These are phyloP conservation scores for Shiraia sp. DNA, from an alignment of 2,329 filamentous ascomycete genomes.

Conservation along the genomic window DNA sequence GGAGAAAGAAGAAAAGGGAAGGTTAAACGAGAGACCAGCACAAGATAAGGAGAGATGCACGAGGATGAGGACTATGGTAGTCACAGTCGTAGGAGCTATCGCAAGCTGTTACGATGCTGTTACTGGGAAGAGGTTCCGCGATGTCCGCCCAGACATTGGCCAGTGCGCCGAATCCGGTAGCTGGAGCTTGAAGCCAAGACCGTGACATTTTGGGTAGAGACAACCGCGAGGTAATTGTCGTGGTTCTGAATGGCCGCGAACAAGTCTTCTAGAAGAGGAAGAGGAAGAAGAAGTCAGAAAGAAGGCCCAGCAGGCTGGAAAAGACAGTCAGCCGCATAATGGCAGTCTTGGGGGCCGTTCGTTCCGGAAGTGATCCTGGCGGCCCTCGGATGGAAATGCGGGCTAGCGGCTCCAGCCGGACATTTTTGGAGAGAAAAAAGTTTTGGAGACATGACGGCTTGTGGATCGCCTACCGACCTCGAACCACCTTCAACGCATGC, in stretches of 20 bases:
- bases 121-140: too few species aligned
- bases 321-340: neutral
- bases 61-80: conserved; percentile 7
- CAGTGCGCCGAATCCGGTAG: conserved; percentile 2
- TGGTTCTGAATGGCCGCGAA: too few species aligned
- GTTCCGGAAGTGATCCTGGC: conserved; percentile 7
- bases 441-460: conserved; percentile 22
- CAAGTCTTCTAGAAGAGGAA: neutral
- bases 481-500: conserved; percentile 20
- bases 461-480: conserved; percentile 1
- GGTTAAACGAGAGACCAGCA: conserved; percentile 19
- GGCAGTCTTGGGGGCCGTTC: conserved; percentile 7
- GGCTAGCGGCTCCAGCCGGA: conserved; percentile 26
- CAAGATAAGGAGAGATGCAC: conserved; percentile 9
- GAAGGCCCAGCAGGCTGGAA: neutral
- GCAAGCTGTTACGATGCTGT: conserved; percentile 7
- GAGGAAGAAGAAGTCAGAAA: neutral
- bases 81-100: conserved; percentile 3
- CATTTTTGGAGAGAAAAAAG: conserved; percentile 28
- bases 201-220: neutral
- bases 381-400: conserved; percentile 15
- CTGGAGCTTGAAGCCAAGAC: conserved; percentile 1
- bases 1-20: conserved; percentile 15
- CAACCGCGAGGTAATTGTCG: neutral
- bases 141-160: neutral